Conservation (phyloP, 345 rosid genomes). For the Geranium rotundifolium region DNA sequence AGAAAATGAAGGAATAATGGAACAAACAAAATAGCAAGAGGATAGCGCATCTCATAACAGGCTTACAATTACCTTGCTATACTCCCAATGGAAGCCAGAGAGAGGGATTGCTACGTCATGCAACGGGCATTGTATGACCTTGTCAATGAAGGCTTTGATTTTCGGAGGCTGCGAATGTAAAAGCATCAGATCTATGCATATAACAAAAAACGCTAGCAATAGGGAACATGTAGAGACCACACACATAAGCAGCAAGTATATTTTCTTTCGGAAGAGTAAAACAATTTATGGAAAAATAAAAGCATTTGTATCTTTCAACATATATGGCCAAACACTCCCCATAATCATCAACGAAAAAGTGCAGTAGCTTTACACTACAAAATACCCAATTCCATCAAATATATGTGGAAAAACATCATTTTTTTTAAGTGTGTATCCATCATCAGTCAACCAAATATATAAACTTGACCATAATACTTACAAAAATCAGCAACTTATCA, state of each 20-base stretch:
- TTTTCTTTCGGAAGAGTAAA: too few species aligned
- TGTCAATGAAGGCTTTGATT: slow-evolving; percentile 79
- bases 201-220: neutral
- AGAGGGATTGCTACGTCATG: slow-evolving; percentile 97
- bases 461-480: too few species aligned
- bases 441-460: too few species aligned
- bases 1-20: slow-evolving; percentile 1
- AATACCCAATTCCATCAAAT: too few species aligned
- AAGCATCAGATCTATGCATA: slow-evolving; percentile 8
- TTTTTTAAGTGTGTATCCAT: too few species aligned
- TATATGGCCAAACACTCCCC: too few species aligned
- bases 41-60: neutral
- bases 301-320: too few species aligned
- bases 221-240: neutral
- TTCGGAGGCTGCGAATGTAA: slow-evolving; percentile 60
- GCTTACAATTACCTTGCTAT: slow-evolving; percentile 48
- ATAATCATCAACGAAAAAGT: too few species aligned
- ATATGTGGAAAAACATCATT: too few species aligned
- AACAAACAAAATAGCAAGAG: neutral
- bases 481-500: too few species aligned
- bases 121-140: slow-evolving; percentile 91
- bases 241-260: neutral
- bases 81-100: slow-evolving; percentile 90
- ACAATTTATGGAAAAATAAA: too few species aligned
- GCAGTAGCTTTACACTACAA: too few species aligned